Evolutionary conservation across 352 stramenopile species (phyloP), one percentile per base, ranked within the genome.

Genomic region (Phytophthora agathidicida): DNA sequence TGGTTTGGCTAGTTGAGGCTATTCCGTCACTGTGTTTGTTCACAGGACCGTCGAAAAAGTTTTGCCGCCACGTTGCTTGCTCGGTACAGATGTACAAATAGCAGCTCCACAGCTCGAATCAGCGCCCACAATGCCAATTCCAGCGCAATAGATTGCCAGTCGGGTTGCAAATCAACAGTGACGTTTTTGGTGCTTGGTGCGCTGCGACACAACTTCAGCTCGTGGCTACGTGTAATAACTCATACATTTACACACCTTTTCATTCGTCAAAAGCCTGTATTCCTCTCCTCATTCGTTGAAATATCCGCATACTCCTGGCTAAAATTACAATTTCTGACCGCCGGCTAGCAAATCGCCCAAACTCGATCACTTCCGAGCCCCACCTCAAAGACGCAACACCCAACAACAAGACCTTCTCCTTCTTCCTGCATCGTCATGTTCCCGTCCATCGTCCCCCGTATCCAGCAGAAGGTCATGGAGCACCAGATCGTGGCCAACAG

Each of bases 381-480:
- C 45, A 47, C 35, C n/a, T n/a, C n/a, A n/a, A n/a, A n/a, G n/a
- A n/a, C n/a, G n/a, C n/a, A n/a, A n/a, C n/a, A n/a, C n/a, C n/a
- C n/a, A n/a, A n/a, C n/a, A n/a, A n/a, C n/a, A n/a, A n/a, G n/a
- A n/a, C n/a, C n/a, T n/a, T n/a, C n/a, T n/a, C n/a, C n/a, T n/a
- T n/a, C n/a, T n/a, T n/a, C n/a, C n/a, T n/a, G n/a, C n/a, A n/a
- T n/a, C 54, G 24, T 5, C 33, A 83, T 91, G 70, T 62, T 91
- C 48, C 80, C 79, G 47, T 83, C 72, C 53, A 70, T 91, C 68
- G 82, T 91, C 20, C 82, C 81, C 24, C 75, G 72, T 24, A 24
- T 91, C 46, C 80, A 91, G 61, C 71, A 77, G 60, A 87, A 83
- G 58, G 79, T 91, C 47, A 63, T 91, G 44, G 66, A 76, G 68